A percentile compares a stretch with the other conserved stretches of the same genome.
Conservation (phyloP, 352 stramenopile species). For the Phytophthora aleatoria region DNA sequence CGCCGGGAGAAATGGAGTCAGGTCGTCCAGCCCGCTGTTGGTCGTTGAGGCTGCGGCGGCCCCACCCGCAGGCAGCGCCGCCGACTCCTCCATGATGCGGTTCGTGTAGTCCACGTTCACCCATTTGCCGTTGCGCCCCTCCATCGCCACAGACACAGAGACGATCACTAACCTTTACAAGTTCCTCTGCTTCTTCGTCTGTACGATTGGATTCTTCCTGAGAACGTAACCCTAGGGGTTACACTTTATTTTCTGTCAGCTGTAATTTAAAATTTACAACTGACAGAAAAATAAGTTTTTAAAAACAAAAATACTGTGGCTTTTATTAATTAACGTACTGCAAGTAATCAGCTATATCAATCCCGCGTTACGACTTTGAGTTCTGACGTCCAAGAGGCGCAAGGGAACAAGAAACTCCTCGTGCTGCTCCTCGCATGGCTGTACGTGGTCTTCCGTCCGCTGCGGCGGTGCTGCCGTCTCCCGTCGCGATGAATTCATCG, state of each 20-base stretch:
- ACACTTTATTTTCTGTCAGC: background rate
- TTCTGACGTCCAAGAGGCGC: conserved; percentile 13
- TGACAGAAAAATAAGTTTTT: background rate
- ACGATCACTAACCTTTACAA: background rate
- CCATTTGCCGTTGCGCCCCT: conserved; percentile 81
- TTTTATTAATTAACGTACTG: too few species aligned
- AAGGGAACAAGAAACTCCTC: conserved; percentile 1
- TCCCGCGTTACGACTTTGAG: conserved; percentile 11
- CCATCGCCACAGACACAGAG: conserved; percentile 33
- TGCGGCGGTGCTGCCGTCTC: conserved; percentile 13
- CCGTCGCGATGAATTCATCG: conserved; percentile 13
- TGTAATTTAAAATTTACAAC: background rate
- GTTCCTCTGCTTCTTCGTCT: conserved; percentile 2
- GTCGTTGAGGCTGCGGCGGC: background rate
- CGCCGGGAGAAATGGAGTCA: conserved; percentile 19
- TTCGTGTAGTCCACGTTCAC: conserved; percentile 89
- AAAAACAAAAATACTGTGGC: too few species aligned
- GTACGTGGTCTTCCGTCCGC: conserved; percentile 4
- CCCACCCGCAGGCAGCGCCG: conserved; percentile 17
- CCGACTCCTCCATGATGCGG: conserved; percentile 58
- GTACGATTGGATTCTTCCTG: conserved; percentile 19
- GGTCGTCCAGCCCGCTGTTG: conserved; percentile 13
- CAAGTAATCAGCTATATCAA: too few species aligned
- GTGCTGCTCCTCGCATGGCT: conserved; percentile 13
- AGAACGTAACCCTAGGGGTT: conserved; percentile 14